Evolutionary conservation across 2,329 filamentous ascomycete genomes (phyloP).

Genomic region (Diaporthe caulivora): DNA sequence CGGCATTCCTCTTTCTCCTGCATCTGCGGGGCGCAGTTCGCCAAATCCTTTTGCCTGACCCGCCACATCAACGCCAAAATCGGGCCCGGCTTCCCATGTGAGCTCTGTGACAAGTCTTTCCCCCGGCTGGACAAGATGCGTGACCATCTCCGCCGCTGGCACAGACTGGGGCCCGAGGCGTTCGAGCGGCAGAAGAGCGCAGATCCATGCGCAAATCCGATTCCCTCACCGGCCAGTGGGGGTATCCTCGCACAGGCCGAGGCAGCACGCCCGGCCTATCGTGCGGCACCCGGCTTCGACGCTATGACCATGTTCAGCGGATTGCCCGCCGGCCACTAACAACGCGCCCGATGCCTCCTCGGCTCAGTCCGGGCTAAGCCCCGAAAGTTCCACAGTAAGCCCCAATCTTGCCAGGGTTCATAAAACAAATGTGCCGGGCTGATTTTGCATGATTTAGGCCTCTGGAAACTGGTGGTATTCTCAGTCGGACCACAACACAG

Average conservation of each 20-base stretch:
- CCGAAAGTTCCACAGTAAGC: neutral
- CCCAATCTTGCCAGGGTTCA: fast-evolving
- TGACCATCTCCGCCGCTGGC: neutral
- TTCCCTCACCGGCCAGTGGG: too few species aligned
- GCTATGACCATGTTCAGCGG: neutral
- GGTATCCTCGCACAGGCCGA: neutral
- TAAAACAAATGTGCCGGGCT: neutral
- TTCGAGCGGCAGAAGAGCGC: neutral
- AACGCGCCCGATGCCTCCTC: neutral
- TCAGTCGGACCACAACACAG: neutral
- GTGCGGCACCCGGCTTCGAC: neutral
- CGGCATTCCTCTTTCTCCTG: neutral
- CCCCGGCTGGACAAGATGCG: neutral
- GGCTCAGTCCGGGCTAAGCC: neutral
- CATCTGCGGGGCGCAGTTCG: neutral
- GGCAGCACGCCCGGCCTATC: neutral
- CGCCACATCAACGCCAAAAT: slow-evolving; percentile 16
- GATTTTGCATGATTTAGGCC: neutral
- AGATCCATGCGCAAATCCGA: fast-evolving
- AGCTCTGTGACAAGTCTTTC: neutral
- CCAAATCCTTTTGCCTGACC: neutral
- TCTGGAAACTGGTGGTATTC: neutral
- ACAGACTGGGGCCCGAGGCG: neutral
- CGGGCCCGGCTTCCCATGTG: neutral
- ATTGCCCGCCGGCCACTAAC: neutral